phyloP scores from a whole-genome alignment of 306 rosid genomes.

The Acacia acuminata region DNA sequence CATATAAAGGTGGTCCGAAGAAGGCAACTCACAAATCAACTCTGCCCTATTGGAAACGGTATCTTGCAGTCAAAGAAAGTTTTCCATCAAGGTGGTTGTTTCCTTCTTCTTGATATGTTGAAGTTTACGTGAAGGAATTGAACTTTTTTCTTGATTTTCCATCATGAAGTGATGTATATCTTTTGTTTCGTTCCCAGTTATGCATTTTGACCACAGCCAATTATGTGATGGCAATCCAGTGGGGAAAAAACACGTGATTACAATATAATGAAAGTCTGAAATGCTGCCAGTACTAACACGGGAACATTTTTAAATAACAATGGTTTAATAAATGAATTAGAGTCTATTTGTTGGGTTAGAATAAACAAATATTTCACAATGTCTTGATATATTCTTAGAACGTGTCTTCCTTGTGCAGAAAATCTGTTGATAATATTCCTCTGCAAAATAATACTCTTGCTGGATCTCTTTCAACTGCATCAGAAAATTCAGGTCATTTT shows the following conservation, averaged over 20 bases:
- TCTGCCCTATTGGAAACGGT: conserved; percentile 70
- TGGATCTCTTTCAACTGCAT: conserved; percentile 31
- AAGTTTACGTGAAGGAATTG: conserved; percentile 3
- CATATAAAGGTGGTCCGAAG: conserved; percentile 82
- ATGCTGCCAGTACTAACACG: background rate
- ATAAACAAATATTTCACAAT: background rate
- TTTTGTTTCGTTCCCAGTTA: background rate
- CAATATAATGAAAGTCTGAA: background rate
- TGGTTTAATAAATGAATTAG: background rate
- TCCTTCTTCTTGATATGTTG: conserved; percentile 25
- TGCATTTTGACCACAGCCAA: background rate
- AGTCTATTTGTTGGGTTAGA: conserved; percentile 3
- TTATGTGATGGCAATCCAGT: background rate
- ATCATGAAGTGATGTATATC: background rate
- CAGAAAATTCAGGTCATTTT: conserved; percentile 42
- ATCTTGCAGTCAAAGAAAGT: conserved; percentile 69
- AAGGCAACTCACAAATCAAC: conserved; percentile 87
- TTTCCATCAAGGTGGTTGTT: conserved; percentile 67
- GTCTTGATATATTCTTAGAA: conserved; percentile 30
- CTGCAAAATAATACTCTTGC: conserved; percentile 20
- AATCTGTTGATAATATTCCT: conserved; percentile 44
- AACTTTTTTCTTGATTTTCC: background rate
- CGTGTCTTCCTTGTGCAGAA: conserved; percentile 51
- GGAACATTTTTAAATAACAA: background rate
- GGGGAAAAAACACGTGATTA: background rate